Base-by-base conservation (phyloP, 1,139 yeast species). In the Suhomyces atakaporum region DNA sequence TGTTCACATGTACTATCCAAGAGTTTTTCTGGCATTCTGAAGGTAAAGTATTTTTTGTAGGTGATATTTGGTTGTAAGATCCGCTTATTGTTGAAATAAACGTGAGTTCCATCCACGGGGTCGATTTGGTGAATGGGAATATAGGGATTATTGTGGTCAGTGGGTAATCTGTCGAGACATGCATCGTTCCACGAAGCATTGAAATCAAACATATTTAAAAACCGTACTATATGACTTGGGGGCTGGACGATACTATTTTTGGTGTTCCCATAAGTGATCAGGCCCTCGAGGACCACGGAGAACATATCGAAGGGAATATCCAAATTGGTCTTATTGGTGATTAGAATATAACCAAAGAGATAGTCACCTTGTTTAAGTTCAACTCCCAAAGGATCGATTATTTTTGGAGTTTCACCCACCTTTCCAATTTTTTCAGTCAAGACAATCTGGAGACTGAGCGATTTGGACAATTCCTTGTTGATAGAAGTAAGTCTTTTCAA, bases 121-220 rank as follows among this genome's bases (percentile, higher is more conserved):
- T 67, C 73, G 10, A 53, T 42, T 2, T 40, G 43, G 16, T 38
- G 37, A n/a, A 38, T 31, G 10, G 54, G 56, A 8, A 49, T 42
- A 29, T 54, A 49, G 3, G 68, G 68, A 39, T 62, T 50, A 36
- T 58, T 48, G 36, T 58, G 48, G 22, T 63, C 69, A 1, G 62
- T 49, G 3, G 50, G 43, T 14, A 58, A 49, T 21, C 66, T 40
- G 42, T 66, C 70, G 20, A 65, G 51, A 35, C 47, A 51, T 0
- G 62, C 72, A 39, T 66, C 73, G 38, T 62, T 65, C 71, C 72
- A 68, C 25, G 67, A 63, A 4, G 73, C 74, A 39, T 59, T 60
- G 47, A 66, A 66, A 45, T 67, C 73, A 44, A 67, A 66, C 73
- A 67, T 66, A 33, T 58, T 63, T 15, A 66, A 50, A 39, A 67